These are phyloP conservation scores for Primulina huaijiensis DNA, from an alignment of 257 asterid species.

Conservation along the genomic window DNA sequence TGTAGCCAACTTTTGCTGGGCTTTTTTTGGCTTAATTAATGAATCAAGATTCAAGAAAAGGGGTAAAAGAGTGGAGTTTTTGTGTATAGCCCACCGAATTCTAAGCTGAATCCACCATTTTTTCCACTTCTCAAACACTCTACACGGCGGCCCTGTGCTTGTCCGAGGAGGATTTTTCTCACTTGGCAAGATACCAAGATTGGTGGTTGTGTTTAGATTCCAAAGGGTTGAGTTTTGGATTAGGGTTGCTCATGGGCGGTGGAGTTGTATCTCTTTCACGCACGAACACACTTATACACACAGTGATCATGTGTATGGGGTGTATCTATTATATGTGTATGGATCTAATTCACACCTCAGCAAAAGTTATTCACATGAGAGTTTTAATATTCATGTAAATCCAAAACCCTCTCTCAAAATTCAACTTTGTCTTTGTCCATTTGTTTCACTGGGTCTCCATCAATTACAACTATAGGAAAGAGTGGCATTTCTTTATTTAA, in stretches of 20 bases:
- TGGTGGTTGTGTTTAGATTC: constrained; percentile 32
- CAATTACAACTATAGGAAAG: constrained; percentile 9
- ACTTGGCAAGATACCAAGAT: constrained; percentile 24
- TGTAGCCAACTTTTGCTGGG: constrained; percentile 12
- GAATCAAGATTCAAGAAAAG: constrained; percentile 3
- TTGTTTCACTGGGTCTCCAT: constrained; percentile 29
- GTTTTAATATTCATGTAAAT: constrained; percentile 17
- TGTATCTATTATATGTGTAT: constrained; percentile 5
- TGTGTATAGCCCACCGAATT: not conserved
- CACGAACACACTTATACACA: constrained; percentile 13
- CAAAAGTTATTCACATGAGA: constrained; percentile 21
- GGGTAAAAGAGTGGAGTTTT: constrained; percentile 9
- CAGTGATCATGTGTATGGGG: not conserved
- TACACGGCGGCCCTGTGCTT: constrained; percentile 26
- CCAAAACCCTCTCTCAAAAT: constrained; percentile 24
- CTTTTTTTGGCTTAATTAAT: constrained; percentile 13
- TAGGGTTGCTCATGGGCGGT: constrained; percentile 34
- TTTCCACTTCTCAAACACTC: constrained; percentile 19
- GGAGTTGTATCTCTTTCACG: constrained; percentile 21
- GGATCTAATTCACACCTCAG: constrained; percentile 9
- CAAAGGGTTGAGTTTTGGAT: constrained; percentile 22
- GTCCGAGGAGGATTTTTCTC: constrained; percentile 8
- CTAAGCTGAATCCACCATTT: constrained; percentile 25
- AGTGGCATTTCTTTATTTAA: constrained; percentile 10
- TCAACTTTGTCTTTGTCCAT: constrained; percentile 30